Evolutionary conservation across 2,329 filamentous ascomycete species (phyloP), one percentile per base, ranked within the genome.

Genomic region (Blastomyces emzantsi): DNA sequence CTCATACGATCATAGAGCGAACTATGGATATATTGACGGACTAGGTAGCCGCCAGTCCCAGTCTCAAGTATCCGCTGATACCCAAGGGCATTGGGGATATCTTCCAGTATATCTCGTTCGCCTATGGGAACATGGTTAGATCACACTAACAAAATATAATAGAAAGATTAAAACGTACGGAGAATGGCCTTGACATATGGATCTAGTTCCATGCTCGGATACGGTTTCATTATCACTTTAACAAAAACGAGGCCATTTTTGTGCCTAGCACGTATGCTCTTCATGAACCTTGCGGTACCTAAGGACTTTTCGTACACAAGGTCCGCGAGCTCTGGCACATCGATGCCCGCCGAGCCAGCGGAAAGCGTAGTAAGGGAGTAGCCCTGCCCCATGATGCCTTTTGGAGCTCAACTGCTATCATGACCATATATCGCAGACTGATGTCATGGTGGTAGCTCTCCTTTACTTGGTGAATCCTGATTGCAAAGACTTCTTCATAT

Each of bases 31-130:
- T 90, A 97, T 76, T 97, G 95, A 61, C 94, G 89, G 64, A 97
- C 90, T 25, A 99, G 84, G 73, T 96, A 96, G 58, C 92, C 94
- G 73, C 92, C 92, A 54, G 88, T 92, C 66, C 90, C 88, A 15
- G 92, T 97, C 77, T 99, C 94, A 71, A 97, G 83, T 65, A 96
- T 88, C 66, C 92, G 87, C 74, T 97, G 90, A 77, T 96, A 97
- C 61, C 87, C 85, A 65, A 99, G 81, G 56, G 92, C 92, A 78
- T 99, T 99, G 39, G 93, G 91, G 1, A 99, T 87, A 69, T 93
- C 88, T 63, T 86, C 83, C 58, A 99, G 81, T 56, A 87, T 81
- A 70, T 87, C 88, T 68, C 92, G 85, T 78, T 99, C 92, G 69
- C 87, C 90, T 91, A 64, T 25, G 17, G 17, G 30, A 11, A 60